Percentiles rank a stretch among this genome's conserved stretches.
phyloP scores from a whole-genome alignment of 805 yeast genomes.

The Kuraishia molischiana region DNA sequence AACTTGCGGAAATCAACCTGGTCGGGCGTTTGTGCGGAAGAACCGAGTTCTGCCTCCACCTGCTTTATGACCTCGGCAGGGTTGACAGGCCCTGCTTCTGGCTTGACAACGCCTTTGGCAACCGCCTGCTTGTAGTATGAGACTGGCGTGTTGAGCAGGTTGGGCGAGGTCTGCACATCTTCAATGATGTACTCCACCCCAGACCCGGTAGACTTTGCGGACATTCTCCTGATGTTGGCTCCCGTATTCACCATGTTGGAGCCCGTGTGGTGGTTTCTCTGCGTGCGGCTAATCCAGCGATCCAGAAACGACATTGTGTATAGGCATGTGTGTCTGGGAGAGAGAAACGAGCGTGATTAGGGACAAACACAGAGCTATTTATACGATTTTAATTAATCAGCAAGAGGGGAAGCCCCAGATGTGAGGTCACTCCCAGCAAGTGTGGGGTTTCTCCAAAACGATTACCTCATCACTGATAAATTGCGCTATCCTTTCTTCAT shows the following conservation, averaged over 20 bases:
- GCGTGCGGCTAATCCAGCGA: slow-evolving; percentile 20
- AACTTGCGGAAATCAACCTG: not conserved
- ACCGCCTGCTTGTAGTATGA: slow-evolving; percentile 12
- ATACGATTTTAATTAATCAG: no score
- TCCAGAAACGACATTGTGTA: slow-evolving; percentile 21
- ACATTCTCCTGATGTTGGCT: slow-evolving; percentile 5
- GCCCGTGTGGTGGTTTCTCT: slow-evolving; percentile 9
- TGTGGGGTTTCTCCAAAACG: not conserved
- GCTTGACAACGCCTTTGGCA: slow-evolving; percentile 2
- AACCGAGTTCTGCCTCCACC: slow-evolving; percentile 1
- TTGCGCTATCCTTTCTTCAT: no score
- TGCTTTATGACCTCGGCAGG: slow-evolving; percentile 1
- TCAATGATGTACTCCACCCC: slow-evolving; percentile 4
- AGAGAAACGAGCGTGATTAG: not conserved
- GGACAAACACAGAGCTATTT: no score
- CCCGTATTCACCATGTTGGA: slow-evolving; percentile 16
- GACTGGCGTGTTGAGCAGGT: slow-evolving; percentile 19
- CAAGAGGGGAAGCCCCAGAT: no score
- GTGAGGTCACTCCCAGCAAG: no score
- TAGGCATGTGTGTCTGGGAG: not conserved
- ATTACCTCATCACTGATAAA: not conserved
- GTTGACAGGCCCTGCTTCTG: slow-evolving; percentile 1
- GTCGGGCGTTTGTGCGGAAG: not conserved
- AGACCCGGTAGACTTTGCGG: slow-evolving; percentile 2
- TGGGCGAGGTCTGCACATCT: slow-evolving; percentile 14